Evolutionary conservation across 192 early-diverging fungal genomes (phyloP), one percentile per base, ranked within the genome.

Genomic region (Dissophora ornata): DNA sequence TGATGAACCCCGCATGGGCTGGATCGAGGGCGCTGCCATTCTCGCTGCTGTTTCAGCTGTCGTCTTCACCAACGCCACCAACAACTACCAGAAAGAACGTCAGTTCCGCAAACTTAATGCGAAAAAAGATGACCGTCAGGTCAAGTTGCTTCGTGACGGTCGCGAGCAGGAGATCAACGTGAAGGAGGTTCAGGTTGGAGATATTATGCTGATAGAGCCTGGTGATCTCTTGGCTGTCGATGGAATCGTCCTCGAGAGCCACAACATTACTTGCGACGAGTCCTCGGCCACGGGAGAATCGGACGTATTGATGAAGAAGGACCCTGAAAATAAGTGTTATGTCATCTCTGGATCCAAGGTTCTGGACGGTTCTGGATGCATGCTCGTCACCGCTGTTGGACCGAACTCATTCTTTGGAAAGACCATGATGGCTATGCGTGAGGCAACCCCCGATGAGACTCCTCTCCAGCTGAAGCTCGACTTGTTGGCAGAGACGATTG

Each of bases 391-490:
- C 28, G 95, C 92, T 7, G 92, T 93, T 7, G 97, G 81, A 41
- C 0, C 34, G 21, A 85, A 93, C 64, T 96, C 95, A 24, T 88
- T 92, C 80, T 94, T 93, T 82, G 97, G 97, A 57, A 90, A 89
- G 62, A 90, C 93, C 28, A 91, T 97, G 92, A 90, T 93, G 83
- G 90, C 93, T 0, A 71, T 97, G 83, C 87, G 90, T 48, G 81
- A 84, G 45, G 79, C 87, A 7, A 82, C 87, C 51, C 69, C 78
- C 22, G 90, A 94, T 53, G 91, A 87, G 54, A 98, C 97, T 25
- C 97, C 97, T 24, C 87, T 98, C 46, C 97, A 98, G 84, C 59
- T 81, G 41, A 97, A 97, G 80, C 87, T 98, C n/a, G 91, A 92
- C 38, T 68, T 81, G 30, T 82, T 98, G 19, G 95, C 96, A 12